phyloP scores from a whole-genome alignment of 2,329 filamentous ascomycete genomes.

The Hortaea sp. region DNA sequence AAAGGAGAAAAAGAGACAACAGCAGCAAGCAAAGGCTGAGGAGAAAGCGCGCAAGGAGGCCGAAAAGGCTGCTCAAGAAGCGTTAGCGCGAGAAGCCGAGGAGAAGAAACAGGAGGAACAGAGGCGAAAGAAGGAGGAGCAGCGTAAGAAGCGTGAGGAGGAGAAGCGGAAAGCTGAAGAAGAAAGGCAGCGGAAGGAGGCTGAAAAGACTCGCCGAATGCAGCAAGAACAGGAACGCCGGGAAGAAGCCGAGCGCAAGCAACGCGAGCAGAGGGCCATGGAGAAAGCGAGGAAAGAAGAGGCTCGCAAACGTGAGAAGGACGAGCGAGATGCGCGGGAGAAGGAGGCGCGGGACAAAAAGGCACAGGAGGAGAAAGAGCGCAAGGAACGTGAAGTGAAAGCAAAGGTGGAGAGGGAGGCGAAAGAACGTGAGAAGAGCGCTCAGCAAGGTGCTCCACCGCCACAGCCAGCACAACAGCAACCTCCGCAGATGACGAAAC shows the following conservation, averaged over 20 bases:
- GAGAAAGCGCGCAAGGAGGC: constrained; percentile 81
- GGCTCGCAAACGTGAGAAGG: constrained; percentile 66
- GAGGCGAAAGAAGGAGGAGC: constrained; percentile 74
- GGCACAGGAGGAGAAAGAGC: constrained; percentile 46
- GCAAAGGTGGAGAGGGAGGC: constrained; percentile 33
- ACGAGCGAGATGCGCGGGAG: constrained; percentile 53
- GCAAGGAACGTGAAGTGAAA: constrained; percentile 51
- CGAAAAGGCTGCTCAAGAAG: constrained; percentile 80
- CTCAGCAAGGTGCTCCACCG: constrained; percentile 28
- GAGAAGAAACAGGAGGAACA: constrained; percentile 72
- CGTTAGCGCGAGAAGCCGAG: constrained; percentile 63
- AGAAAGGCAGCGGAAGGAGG: constrained; percentile 73
- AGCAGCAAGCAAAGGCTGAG: constrained; percentile 82
- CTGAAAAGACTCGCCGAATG: constrained; percentile 66
- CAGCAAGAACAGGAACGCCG: constrained; percentile 81
- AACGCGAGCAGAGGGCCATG: constrained; percentile 65
- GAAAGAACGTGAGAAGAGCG: constrained; percentile 28
- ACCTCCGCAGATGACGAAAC: constrained; percentile 38
- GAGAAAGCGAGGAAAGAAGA: constrained; percentile 69
- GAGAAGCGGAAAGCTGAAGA: constrained; percentile 87
- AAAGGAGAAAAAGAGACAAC: constrained; percentile 84
- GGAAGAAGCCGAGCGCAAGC: constrained; percentile 75
- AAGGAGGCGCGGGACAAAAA: constrained; percentile 64
- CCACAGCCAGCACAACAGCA: constrained; percentile 25
- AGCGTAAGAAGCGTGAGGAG: constrained; percentile 80